Base-by-base conservation (phyloP, 2,329 filamentous ascomycete species). In the Cryphonectria radicalis region DNA sequence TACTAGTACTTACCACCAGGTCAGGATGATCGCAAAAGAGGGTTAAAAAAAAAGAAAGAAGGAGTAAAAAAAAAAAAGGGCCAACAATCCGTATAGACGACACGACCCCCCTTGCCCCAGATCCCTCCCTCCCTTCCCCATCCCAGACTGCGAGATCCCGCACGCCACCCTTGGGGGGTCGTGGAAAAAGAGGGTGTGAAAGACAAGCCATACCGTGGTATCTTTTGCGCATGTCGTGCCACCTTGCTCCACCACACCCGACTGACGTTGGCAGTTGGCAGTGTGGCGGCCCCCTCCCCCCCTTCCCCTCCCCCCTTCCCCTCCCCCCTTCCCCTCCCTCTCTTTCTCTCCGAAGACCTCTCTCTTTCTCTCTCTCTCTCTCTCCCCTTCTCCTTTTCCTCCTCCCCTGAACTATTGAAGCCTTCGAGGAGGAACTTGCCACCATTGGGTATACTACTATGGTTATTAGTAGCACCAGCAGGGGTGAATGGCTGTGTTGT, bases 401-500 rank as follows among this genome's bases (percentile, higher is more conserved):
- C 22, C 8, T 4, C 6, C 22, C 28, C 19, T 7, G 13, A 32
- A 6, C 14, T 19, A 4, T 32, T 19, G 28, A 59, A 59, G 55
- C 13, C 14, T 17, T 19, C 25, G 13, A 19, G 10, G 10, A n/a
- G 19, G 6, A 22, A 50, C 28, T 59, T 35, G 55, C 55, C 55
- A 32, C 55, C 55, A 11, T 5, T 35, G 55, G 25, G 8, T n/a
- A 50, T 8, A 3, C 19, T 50, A 50, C 6, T 22, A 19, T 50
- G 17, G 2, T 22, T 11, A 50, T 22, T 43, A 22, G 19, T 50
- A 50, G 46, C 46, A 50, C 22, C 6, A 22, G n/a, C 11, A 57
- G 57, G 42, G 43, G 32, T 32, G 32, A 32, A 32, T 60, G 66
- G 66, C 37, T 71, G 69, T 66, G 71, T 71, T 73, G 71, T 73